phyloP scores from a whole-genome alignment of 306 rosid genomes.

The Arachis stenosperma region DNA sequence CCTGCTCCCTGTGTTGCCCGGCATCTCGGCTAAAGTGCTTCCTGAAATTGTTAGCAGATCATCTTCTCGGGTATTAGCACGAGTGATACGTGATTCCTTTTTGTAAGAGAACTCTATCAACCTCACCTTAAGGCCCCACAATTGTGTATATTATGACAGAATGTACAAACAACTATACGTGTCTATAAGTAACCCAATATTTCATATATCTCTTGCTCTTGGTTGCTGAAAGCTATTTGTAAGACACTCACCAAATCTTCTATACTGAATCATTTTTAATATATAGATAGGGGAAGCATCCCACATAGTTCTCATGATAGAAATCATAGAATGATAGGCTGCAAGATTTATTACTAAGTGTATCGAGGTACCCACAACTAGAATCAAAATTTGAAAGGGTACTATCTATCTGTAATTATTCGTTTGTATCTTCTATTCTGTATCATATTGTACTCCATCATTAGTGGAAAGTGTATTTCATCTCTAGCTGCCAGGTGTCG shows the following conservation, averaged over 20 bases:
- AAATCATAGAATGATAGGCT: conserved; percentile 24
- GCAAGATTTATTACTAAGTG: background rate
- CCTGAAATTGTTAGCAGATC: conserved; percentile 82
- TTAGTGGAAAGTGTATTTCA: no score
- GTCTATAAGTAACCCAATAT: conserved; percentile 12
- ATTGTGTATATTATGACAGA: conserved; percentile 46
- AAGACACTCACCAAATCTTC: conserved; percentile 10
- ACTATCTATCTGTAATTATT: background rate
- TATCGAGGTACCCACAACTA: background rate
- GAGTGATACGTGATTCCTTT: conserved; percentile 79
- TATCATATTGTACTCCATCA: no score
- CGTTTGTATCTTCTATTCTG: no score
- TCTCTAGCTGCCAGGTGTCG: no score
- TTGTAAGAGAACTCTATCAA: conserved; percentile 44
- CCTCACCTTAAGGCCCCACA: conserved; percentile 36
- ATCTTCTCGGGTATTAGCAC: conserved; percentile 89
- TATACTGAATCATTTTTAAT: background rate
- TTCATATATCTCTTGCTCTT: conserved; percentile 1
- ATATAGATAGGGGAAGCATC: conserved; percentile 4
- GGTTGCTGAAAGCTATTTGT: background rate
- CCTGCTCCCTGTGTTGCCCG: conserved; percentile 87
- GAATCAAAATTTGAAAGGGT: background rate
- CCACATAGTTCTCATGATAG: background rate
- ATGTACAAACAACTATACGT: conserved; percentile 24
- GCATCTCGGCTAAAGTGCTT: conserved; percentile 76